Percentiles rank a stretch among this genome's conserved stretches.
These are phyloP conservation scores for Rubia tinctorum DNA, from an alignment of 305 asterid genomes.

Conservation along the genomic window DNA sequence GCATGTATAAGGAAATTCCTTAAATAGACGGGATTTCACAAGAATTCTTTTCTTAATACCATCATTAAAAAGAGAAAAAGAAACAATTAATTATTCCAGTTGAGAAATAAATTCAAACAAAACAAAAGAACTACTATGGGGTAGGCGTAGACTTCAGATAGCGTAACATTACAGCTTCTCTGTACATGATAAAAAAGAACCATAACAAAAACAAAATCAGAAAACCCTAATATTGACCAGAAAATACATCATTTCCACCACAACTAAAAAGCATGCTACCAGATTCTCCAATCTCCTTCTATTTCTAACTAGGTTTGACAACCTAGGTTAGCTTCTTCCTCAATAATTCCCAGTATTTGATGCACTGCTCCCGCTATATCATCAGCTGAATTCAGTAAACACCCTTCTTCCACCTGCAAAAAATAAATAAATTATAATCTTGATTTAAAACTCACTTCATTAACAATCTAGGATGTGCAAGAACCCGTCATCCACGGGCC, in stretches of 20 bases:
- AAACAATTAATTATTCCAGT: neutral
- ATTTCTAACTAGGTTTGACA: conserved; percentile 27
- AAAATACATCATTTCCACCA: neutral
- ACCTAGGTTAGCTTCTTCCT: conserved; percentile 67
- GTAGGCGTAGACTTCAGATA: neutral
- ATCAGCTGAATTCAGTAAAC: conserved; percentile 76
- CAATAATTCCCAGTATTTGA: conserved; percentile 83
- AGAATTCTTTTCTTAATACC: no score
- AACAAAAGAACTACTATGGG: neutral
- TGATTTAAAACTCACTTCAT: neutral
- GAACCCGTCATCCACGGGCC: neutral
- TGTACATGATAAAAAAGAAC: conserved; percentile 9
- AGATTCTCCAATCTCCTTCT: neutral
- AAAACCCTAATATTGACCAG: conserved; percentile 1
- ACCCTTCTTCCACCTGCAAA: conserved; percentile 83
- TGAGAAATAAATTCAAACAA: neutral
- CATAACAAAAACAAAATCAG: neutral
- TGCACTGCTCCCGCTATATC: conserved; percentile 77
- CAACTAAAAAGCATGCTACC: neutral
- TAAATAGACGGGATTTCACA: neutral
- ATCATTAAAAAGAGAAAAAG: neutral
- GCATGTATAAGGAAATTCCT: neutral
- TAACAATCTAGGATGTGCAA: neutral
- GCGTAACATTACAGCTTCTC: conserved; percentile 13
- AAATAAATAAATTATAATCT: neutral